These are phyloP conservation scores for Triadica sebifera DNA, from an alignment of 345 rosid species.

Conservation along the genomic window DNA sequence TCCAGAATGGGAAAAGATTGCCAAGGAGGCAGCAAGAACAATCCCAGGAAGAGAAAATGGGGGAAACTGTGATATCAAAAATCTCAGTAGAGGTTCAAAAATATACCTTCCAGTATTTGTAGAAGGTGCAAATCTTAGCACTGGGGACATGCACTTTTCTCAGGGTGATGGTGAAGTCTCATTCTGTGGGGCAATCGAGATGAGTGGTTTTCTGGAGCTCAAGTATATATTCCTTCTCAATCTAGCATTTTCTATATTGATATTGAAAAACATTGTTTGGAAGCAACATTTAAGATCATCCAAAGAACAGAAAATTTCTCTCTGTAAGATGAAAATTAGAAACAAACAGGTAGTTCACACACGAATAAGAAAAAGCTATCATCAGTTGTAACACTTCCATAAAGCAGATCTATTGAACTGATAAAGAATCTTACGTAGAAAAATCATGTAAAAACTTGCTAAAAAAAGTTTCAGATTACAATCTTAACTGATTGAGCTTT, in stretches of 20 bases:
- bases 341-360: not conserved
- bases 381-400: no score
- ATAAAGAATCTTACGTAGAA: not conserved
- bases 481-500: no score
- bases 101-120: slow-evolving; percentile 84
- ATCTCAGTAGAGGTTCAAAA: slow-evolving; percentile 83
- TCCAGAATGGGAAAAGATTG: slow-evolving; percentile 76
- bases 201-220: slow-evolving; percentile 89
- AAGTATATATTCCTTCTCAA: slow-evolving; percentile 39
- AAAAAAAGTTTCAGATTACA: not conserved
- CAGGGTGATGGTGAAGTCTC: slow-evolving; percentile 96
- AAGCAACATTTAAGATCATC: not conserved
- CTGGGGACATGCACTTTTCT: slow-evolving; percentile 96
- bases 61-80: slow-evolving; percentile 93
- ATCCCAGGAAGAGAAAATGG: slow-evolving; percentile 94
- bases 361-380: not conserved
- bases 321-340: not conserved
- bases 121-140: slow-evolving; percentile 86
- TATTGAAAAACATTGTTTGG: not conserved
- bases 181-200: slow-evolving; percentile 93
- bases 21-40: slow-evolving; percentile 76
- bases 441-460: not conserved
- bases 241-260: not conserved
- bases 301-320: not conserved
- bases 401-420: not conserved